Evolutionary conservation across 176 grass and related monocot species (phyloP), one percentile per base, ranked within the genome.

Genomic region (Carex cristatella): DNA sequence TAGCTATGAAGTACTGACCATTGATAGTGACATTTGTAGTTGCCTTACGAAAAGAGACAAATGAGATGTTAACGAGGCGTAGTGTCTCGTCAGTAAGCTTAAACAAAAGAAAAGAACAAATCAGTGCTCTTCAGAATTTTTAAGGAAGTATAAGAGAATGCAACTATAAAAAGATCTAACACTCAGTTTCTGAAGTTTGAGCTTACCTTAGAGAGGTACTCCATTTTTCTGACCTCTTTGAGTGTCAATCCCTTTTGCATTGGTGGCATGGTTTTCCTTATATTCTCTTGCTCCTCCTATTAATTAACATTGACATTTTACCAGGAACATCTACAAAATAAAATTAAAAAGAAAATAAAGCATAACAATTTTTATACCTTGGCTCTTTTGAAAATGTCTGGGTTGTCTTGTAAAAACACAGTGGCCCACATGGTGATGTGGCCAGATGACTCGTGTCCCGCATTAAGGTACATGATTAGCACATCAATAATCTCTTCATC

Each of bases 351-450:
- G 27, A 79, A 67, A 81, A 60, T 3, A 48, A 51, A 13, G 33
- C 66, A 38, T 2, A 58, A 53, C 10, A 9, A 31, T n/a, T 23
- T 19, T 19, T 0, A 15, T 53, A 88, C 94, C 93, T 98, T 98
- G 2, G 95, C 93, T 89, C 15, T 89, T 42, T 85, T 82, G n/a
- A 92, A 88, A 42, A 97, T 70, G 1, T 91, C 84, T 0, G 89
- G 92, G 61, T 94, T 92, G 42, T 97, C 95, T 85, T 97, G 92
- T 13, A 97, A 72, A 80, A 97, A 86, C 1, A 97, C 89, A 73
- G 95, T 89, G 38, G 92, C 92, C 95, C 95, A 97, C 95, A 97
- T 97, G 86, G 95, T 97, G 82, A 97, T 94, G 75, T 97, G 95
- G 2, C 92, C 95, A 0, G 95, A 97, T 10, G 95, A 97, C 87